These are phyloP conservation scores for Diospyros lotus DNA, from an alignment of 148 eudicot species.

Conservation along the genomic window DNA sequence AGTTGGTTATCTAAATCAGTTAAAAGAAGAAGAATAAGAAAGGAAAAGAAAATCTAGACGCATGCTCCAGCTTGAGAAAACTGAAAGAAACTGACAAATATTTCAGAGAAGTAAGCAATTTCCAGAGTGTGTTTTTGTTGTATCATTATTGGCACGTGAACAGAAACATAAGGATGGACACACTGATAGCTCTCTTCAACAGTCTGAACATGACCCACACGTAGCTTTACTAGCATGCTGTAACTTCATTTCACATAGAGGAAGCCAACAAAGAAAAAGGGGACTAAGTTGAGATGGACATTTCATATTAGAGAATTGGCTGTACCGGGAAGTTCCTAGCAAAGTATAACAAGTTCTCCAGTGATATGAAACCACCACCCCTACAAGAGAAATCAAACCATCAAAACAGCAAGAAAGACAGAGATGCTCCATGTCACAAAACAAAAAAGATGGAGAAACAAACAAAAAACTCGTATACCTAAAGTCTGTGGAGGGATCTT, in stretches of 20 bases:
- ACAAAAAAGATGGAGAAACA: not conserved
- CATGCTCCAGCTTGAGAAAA: not conserved
- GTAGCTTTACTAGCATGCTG: not conserved
- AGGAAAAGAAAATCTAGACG: not conserved
- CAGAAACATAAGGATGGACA: not conserved
- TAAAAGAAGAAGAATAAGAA: too few relatives aligned
- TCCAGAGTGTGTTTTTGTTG: not conserved
- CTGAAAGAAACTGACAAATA: not conserved
- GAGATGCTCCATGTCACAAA: constrained; percentile 8
- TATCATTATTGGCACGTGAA: not conserved
- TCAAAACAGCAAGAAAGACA: constrained; percentile 17
- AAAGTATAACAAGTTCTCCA: constrained; percentile 84
- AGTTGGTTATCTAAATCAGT: not conserved
- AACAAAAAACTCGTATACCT: constrained; percentile 38
- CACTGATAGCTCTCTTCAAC: not conserved
- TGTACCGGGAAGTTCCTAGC: constrained; percentile 84
- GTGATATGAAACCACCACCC: constrained; percentile 95
- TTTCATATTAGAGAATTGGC: constrained; percentile 2
- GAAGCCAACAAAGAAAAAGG: not conserved
- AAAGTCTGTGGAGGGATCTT: constrained; percentile 99
- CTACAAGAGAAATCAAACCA: constrained; percentile 31
- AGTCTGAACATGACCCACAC: not conserved
- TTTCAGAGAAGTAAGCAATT: not conserved
- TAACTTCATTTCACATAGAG: not conserved
- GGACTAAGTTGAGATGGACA: not conserved